Evolutionary conservation across 306 rosid genomes (phyloP).

Genomic region (Trifolium subterraneum): DNA sequence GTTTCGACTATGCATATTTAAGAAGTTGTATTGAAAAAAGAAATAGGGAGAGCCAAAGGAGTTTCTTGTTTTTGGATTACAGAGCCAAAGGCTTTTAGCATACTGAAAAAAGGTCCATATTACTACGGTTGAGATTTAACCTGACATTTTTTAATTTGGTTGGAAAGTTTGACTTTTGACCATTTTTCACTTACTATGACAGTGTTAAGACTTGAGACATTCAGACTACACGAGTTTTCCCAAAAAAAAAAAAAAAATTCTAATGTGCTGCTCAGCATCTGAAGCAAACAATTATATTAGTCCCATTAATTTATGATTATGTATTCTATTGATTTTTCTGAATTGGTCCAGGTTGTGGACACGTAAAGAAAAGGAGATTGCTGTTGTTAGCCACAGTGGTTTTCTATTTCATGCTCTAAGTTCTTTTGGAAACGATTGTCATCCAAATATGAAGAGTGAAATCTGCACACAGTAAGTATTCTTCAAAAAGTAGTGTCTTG

Average conservation of each 20-base stretch:
- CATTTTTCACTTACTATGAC: conserved; percentile 12
- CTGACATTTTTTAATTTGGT: not conserved
- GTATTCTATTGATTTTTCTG: conserved; percentile 11
- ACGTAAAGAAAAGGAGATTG: conserved; percentile 89
- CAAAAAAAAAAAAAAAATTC: too few species aligned
- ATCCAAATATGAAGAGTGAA: conserved; percentile 74
- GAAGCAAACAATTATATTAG: conserved; percentile 13
- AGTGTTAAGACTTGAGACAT: not conserved
- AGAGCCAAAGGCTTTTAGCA: conserved; percentile 7
- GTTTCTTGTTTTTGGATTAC: too few species aligned
- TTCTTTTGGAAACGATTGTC: conserved; percentile 84
- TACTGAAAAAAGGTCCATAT: conserved; percentile 1
- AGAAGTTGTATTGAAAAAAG: not conserved
- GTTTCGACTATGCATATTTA: conserved; percentile 23
- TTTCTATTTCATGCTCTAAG: conserved; percentile 70
- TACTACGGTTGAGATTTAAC: conserved; percentile 2
- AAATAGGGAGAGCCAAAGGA: not conserved
- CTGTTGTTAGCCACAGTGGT: conserved; percentile 79
- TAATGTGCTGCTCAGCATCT: conserved; percentile 18
- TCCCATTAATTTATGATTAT: conserved; percentile 23
- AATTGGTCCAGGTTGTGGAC: conserved; percentile 84
- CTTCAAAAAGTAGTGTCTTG: not conserved
- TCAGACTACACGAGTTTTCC: not conserved
- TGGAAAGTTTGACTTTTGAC: not conserved
- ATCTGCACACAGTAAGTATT: conserved; percentile 69